These are phyloP conservation scores for Geum urbanum DNA, from an alignment of 306 rosid genomes.

Conservation along the genomic window DNA sequence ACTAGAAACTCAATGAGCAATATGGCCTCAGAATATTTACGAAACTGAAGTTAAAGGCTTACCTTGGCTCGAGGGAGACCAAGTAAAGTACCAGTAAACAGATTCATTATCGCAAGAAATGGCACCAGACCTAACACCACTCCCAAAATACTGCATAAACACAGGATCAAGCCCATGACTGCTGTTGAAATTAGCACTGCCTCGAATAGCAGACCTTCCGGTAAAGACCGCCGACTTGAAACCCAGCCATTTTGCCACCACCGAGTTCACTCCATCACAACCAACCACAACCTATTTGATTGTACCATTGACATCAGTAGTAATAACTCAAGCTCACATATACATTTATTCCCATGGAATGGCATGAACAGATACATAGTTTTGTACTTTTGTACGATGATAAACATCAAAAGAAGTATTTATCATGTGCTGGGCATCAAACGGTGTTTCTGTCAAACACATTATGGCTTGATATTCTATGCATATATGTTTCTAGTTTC, in stretches of 20 bases:
- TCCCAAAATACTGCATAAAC: constrained; percentile 43
- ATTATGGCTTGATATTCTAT: neutral
- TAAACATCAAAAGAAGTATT: neutral
- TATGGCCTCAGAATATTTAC: neutral
- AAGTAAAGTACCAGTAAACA: constrained; percentile 59
- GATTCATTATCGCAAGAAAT: constrained; percentile 41
- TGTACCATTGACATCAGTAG: neutral
- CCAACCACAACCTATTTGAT: constrained; percentile 60
- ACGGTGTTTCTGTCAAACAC: neutral
- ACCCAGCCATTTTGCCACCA: constrained; percentile 66
- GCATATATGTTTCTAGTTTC: neutral
- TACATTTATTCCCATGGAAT: neutral
- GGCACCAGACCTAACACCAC: constrained; percentile 51
- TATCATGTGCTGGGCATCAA: neutral
- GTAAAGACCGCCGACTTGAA: constrained; percentile 45
- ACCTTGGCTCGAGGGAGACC: constrained; percentile 60
- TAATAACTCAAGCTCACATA: neutral
- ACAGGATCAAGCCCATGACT: constrained; percentile 36
- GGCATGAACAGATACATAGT: neutral
- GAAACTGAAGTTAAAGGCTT: constrained; percentile 5
- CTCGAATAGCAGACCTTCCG: constrained; percentile 56
- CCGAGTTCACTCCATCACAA: constrained; percentile 81
- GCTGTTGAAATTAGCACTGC: constrained; percentile 24
- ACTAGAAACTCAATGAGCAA: neutral
- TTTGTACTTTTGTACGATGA: neutral